A percentile compares a stretch with the other conserved stretches of the same genome.
Evolutionary conservation across 2,329 filamentous ascomycete genomes (phyloP).

Genomic region (Neocucurbitaria cava): DNA sequence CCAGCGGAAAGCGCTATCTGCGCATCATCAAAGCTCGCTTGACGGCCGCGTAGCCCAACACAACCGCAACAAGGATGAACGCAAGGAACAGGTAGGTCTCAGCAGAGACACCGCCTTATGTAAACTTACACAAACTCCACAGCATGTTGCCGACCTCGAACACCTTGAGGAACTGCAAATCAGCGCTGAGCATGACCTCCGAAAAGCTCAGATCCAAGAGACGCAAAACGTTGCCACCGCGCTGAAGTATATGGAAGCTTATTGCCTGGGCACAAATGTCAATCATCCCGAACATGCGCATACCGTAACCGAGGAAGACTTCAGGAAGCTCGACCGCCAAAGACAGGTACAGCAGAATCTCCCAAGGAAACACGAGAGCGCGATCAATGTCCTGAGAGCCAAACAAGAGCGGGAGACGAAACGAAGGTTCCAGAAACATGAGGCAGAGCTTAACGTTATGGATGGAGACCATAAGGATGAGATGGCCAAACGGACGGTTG

Average conservation of each 20-base stretch:
- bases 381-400: constrained; percentile 56
- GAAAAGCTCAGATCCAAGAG: constrained; percentile 51
- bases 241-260: constrained; percentile 57
- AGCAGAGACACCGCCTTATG: not conserved
- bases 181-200: constrained; percentile 52
- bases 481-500: constrained; percentile 41
- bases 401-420: constrained; percentile 52
- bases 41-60: constrained; percentile 29
- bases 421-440: constrained; percentile 47
- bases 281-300: constrained; percentile 34
- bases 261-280: constrained; percentile 49
- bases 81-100: constrained; percentile 37
- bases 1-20: constrained; percentile 40
- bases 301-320: constrained; percentile 54
- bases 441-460: constrained; percentile 48
- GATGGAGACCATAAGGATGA: constrained; percentile 43
- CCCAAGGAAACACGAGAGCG: constrained; percentile 52
- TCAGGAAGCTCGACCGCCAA: constrained; percentile 52
- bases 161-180: constrained; percentile 56
- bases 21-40: constrained; percentile 32
- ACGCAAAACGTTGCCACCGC: constrained; percentile 53
- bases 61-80: constrained; percentile 27
- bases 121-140: constrained; percentile 25
- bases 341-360: constrained; percentile 48
- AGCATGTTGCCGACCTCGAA: constrained; percentile 50